Conservation (phyloP, 2,329 filamentous ascomycete species). For the Aspergillus intermedius region DNA sequence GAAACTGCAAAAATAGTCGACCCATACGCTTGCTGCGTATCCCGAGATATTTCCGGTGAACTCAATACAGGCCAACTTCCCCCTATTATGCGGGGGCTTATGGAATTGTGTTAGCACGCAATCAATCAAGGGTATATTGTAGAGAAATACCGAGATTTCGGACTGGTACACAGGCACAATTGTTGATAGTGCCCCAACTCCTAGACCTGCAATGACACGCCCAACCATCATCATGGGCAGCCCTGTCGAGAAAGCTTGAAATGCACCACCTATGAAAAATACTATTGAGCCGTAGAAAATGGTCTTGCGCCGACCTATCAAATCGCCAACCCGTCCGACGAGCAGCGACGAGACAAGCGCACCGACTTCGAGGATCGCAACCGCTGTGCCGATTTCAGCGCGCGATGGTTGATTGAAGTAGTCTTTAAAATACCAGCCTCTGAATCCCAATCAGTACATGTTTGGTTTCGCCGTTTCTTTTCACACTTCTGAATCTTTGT, state of each 20-base stretch:
- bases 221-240: slow-evolving; percentile 86
- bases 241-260: slow-evolving; percentile 73
- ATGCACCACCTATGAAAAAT: slow-evolving; percentile 74
- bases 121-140: not conserved
- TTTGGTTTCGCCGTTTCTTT: not conserved
- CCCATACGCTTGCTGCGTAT: slow-evolving; percentile 95
- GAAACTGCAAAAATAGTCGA: slow-evolving; percentile 93
- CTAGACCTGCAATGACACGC: slow-evolving; percentile 75
- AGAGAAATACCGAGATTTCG: slow-evolving; percentile 62
- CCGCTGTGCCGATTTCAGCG: slow-evolving; percentile 91
- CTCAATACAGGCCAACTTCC: slow-evolving; percentile 93
- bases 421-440: slow-evolving; percentile 78
- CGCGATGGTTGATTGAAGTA: slow-evolving; percentile 86
- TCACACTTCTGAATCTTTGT: not conserved
- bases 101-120: slow-evolving; percentile 11
- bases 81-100: slow-evolving; percentile 81
- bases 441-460: slow-evolving; percentile 29
- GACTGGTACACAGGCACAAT: slow-evolving; percentile 93
- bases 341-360: slow-evolving; percentile 83
- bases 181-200: slow-evolving; percentile 81
- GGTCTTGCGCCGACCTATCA: slow-evolving; percentile 80
- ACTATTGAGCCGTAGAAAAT: slow-evolving; percentile 91
- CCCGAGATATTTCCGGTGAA: slow-evolving; percentile 96
- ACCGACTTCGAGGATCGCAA: slow-evolving; percentile 90
- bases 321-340: slow-evolving; percentile 83